These are phyloP conservation scores for Sphagnum fallax DNA, from an alignment of 228 moss, liverwort and hornwort species.

Conservation along the genomic window DNA sequence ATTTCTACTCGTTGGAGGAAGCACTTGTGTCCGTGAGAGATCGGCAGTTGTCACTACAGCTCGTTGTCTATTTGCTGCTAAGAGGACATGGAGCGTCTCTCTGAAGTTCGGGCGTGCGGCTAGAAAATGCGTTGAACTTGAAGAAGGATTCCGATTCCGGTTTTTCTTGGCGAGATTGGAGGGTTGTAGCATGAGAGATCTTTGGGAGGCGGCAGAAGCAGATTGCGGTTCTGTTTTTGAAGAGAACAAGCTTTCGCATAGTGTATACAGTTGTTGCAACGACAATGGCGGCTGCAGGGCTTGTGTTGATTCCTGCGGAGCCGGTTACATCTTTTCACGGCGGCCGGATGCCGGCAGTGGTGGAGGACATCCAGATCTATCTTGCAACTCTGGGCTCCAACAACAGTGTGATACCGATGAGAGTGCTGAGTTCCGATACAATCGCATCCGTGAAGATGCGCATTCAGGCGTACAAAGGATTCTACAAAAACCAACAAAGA, in stretches of 20 bases:
- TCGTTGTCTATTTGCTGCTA: too few species aligned
- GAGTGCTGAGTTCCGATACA: slow-evolving; percentile 59
- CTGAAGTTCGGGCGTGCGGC: too few species aligned
- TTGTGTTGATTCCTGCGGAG: not conserved
- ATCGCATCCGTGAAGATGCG: slow-evolving; percentile 94
- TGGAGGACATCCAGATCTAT: slow-evolving; percentile 67
- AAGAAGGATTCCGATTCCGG: too few species aligned
- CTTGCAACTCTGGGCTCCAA: slow-evolving; percentile 51
- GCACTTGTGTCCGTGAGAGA: too few species aligned
- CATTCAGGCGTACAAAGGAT: slow-evolving; percentile 69
- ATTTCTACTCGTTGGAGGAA: too few species aligned
- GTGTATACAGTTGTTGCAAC: not conserved
- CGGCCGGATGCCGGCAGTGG: slow-evolving; percentile 13
- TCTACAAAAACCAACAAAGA: slow-evolving; percentile 75
- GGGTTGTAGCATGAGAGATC: too few species aligned
- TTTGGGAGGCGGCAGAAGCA: too few species aligned
- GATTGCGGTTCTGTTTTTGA: not conserved
- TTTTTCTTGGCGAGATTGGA: too few species aligned
- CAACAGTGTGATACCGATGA: slow-evolving; percentile 48
- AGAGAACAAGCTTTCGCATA: too few species aligned
- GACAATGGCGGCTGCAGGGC: not conserved
- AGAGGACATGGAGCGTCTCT: too few species aligned
- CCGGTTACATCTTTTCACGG: slow-evolving; percentile 12
- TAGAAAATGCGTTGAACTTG: too few species aligned
- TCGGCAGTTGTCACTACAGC: too few species aligned